A percentile compares a stretch with the other conserved stretches of the same genome.
These are phyloP conservation scores for Aspergillus taichungensis DNA, from an alignment of 495 filamentous ascomycete genomes.

Conservation along the genomic window DNA sequence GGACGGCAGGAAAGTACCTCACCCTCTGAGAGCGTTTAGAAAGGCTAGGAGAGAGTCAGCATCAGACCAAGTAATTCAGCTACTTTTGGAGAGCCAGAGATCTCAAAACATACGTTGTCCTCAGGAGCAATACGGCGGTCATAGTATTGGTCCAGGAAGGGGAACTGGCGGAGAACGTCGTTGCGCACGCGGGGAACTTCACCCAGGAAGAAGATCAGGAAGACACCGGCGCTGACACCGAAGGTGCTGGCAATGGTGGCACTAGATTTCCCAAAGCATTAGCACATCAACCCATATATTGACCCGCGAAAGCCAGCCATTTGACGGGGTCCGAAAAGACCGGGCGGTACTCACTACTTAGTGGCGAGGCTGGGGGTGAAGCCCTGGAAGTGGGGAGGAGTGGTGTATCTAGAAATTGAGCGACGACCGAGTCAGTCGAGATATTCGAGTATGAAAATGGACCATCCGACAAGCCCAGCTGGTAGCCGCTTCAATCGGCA, in stretches of 20 bases:
- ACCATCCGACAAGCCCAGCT: too few relatives aligned
- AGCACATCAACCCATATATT: conserved; percentile 7
- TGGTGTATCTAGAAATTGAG: conserved; percentile 39
- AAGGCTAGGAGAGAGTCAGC: conserved; percentile 29
- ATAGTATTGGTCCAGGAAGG: conserved; percentile 51
- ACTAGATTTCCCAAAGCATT: conserved; percentile 24
- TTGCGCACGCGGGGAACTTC: conserved; percentile 58
- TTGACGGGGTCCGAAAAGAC: not conserved
- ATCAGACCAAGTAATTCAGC: not conserved
- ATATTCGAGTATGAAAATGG: too few relatives aligned
- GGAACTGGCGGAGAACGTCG: conserved; percentile 58
- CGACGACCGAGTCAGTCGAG: not conserved
- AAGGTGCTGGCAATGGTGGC: conserved; percentile 47
- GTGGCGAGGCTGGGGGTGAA: conserved; percentile 33
- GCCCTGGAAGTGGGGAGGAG: conserved; percentile 41
- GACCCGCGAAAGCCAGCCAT: not conserved
- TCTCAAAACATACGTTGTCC: conserved; percentile 46
- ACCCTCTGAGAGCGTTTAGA: conserved; percentile 24
- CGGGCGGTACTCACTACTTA: conserved; percentile 39
- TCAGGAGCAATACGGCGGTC: conserved; percentile 50
- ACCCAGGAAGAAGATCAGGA: conserved; percentile 63
- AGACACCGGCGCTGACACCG: conserved; percentile 51
- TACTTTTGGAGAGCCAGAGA: not conserved
- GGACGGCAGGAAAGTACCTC: conserved; percentile 6
- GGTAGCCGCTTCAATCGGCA: not conserved